Evolutionary conservation across 805 yeast genomes (phyloP), one percentile per base, ranked within the genome.

Genomic region (Candida koratica): DNA sequence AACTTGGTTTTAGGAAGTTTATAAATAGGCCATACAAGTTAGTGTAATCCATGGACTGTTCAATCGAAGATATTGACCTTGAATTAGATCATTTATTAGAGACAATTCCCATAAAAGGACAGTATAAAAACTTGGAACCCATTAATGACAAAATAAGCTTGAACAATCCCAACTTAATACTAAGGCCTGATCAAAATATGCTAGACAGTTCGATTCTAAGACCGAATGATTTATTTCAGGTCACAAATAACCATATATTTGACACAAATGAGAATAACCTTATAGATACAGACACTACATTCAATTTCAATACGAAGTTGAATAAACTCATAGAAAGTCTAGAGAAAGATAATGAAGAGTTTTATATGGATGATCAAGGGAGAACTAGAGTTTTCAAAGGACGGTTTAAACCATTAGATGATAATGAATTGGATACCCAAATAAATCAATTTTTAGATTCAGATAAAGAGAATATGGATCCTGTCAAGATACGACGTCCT

Each of bases 371-470:
- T 41, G 64, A 57, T 42, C 63, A 57, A 41, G 45, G 60, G 27
- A 44, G 67, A 41, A 53, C 64, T 5, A 47, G 67, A 11, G 53
- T 61, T 15, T 58, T 55, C 40, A 59, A 60, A 39, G 65, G 66
- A 4, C 42, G 67, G 19, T 63, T 65, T 36, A 46, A 47, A 26
- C 39, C 46, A 31, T 25, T 45, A 6, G 47, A 48, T 4, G 27
- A 34, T 10, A 29, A 38, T 15, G 54, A 52, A 25, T 37, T 68
- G 17, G 74, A 69, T 43, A 39, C 47, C 17, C 67, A 62, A 46
- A 34, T 61, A 25, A 39, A 41, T 25, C 42, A 34, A 6, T 60
- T 49, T 37, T 51, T 60, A 24, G 34, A 48, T 26, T 47, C 48
- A 4, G 45, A 55, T 39, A 64, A 66, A 42, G 71, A 66, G 40